Conservation (phyloP, 805 yeast genomes). For the Deakozyma indianensis region DNA sequence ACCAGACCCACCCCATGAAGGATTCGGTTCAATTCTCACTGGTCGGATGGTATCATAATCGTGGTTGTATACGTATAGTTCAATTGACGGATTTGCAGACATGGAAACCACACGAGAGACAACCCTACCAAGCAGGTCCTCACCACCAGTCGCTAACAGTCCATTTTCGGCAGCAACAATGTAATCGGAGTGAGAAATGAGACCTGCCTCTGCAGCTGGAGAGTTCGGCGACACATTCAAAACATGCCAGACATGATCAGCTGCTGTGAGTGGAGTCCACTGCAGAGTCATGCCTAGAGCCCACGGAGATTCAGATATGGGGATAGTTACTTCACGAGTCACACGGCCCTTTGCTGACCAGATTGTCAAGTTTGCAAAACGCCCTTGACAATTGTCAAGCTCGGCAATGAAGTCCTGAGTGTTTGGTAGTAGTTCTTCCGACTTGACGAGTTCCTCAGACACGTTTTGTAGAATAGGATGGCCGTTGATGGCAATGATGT, state of each 20-base stretch:
- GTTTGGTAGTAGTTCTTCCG: neutral
- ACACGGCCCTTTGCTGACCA: slow-evolving; percentile 74
- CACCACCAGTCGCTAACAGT: slow-evolving; percentile 74
- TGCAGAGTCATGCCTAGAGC: slow-evolving; percentile 53
- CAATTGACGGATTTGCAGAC: slow-evolving; percentile 35
- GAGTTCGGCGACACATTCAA: slow-evolving; percentile 55
- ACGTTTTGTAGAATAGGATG: slow-evolving; percentile 29
- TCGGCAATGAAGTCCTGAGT: slow-evolving; percentile 25
- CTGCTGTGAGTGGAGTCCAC: slow-evolving; percentile 58
- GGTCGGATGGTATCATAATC: slow-evolving; percentile 79
- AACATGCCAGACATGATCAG: slow-evolving; percentile 81
- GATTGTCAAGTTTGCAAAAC: slow-evolving; percentile 38
- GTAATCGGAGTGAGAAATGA: slow-evolving; percentile 76
- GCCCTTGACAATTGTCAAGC: slow-evolving; percentile 25
- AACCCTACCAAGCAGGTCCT: slow-evolving; percentile 56
- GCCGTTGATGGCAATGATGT: slow-evolving; percentile 65
- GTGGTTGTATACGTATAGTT: slow-evolving; percentile 71
- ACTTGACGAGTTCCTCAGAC: neutral
- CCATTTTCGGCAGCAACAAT: slow-evolving; percentile 84
- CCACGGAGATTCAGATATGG: slow-evolving; percentile 15
- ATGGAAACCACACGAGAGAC: slow-evolving; percentile 20
- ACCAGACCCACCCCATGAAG: slow-evolving; percentile 73
- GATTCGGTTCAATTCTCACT: slow-evolving; percentile 60
- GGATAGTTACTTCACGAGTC: slow-evolving; percentile 9
- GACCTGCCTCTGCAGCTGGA: slow-evolving; percentile 75